Evolutionary conservation across 2,329 filamentous ascomycete genomes (phyloP).

Genomic region (Lithohypha guttulata): DNA sequence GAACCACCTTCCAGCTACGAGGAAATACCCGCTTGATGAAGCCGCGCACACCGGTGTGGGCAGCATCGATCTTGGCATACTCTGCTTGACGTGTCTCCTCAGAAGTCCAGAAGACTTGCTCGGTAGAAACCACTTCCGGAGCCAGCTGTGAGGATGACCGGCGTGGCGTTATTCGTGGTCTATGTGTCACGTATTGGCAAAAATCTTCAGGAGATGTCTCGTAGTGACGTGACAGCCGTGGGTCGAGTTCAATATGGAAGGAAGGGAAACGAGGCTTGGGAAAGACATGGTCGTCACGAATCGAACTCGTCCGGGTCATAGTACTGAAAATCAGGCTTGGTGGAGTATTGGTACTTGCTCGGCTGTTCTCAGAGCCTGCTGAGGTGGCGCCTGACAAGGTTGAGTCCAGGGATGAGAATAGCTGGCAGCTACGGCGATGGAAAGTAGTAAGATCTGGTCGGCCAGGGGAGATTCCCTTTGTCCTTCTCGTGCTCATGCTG

Average conservation of each 20-base stretch:
- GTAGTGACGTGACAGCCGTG: not conserved
- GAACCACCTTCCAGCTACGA: not conserved
- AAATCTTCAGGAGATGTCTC: not conserved
- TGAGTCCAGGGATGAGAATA: slow-evolving; percentile 8
- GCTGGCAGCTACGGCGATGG: slow-evolving; percentile 7
- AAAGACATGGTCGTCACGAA: not conserved
- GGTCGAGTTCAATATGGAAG: slow-evolving; percentile 1
- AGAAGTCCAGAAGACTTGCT: slow-evolving; percentile 8
- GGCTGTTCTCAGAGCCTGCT: not conserved
- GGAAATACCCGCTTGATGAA: slow-evolving; percentile 1
- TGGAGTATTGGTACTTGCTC: slow-evolving; percentile 1
- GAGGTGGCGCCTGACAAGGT: slow-evolving; percentile 3
- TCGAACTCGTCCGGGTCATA: slow-evolving; percentile 1
- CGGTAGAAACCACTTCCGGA: slow-evolving; percentile 4
- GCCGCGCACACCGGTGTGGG: slow-evolving; percentile 5
- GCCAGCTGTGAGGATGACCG: slow-evolving; percentile 4
- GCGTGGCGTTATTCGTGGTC: not conserved
- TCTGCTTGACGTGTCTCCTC: slow-evolving; percentile 4
- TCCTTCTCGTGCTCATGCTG: slow-evolving; percentile 3
- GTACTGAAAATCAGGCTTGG: slow-evolving; percentile 3
- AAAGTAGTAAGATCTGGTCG: slow-evolving; percentile 3
- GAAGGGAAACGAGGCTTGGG: not conserved
- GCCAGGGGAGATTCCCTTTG: not conserved
- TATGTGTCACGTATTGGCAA: not conserved
- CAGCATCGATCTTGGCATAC: slow-evolving; percentile 10